Conservation (phyloP, 306 rosid species). For the Ormosia semicastrata region DNA sequence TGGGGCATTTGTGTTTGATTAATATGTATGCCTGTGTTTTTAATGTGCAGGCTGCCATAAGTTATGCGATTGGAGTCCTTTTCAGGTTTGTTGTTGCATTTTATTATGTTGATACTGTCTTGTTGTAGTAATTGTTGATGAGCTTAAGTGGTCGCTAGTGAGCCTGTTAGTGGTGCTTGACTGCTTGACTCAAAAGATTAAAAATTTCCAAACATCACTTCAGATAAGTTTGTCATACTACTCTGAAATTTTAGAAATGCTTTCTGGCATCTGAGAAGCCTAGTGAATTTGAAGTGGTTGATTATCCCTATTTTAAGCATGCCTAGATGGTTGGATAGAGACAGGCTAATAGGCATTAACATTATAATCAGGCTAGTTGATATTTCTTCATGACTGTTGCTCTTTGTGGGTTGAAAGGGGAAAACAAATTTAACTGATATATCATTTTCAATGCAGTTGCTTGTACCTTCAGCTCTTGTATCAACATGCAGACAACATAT, state of each 20-base stretch:
- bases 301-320: background rate
- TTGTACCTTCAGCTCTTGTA: constrained; percentile 90
- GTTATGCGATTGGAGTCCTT: constrained; percentile 75
- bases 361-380: background rate
- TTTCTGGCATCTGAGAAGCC: background rate
- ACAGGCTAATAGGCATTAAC: background rate
- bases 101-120: constrained; percentile 10
- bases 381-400: constrained; percentile 6
- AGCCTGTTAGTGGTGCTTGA: background rate
- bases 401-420: background rate
- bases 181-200: background rate
- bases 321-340: background rate
- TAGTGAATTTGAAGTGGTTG: background rate
- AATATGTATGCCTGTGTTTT: constrained; percentile 22
- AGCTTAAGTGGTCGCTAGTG: background rate
- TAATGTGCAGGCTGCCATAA: constrained; percentile 69
- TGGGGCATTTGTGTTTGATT: constrained; percentile 1
- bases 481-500: constrained; percentile 70
- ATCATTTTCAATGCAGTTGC: constrained; percentile 57
- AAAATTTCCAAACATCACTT: background rate
- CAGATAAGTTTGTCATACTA: constrained; percentile 9
- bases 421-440: constrained; percentile 21
- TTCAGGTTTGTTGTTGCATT: constrained; percentile 58
- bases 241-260: background rate
- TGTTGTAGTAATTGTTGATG: background rate